phyloP scores from a whole-genome alignment of 2,329 filamentous ascomycete species.

The Ophiostoma ulmi region DNA sequence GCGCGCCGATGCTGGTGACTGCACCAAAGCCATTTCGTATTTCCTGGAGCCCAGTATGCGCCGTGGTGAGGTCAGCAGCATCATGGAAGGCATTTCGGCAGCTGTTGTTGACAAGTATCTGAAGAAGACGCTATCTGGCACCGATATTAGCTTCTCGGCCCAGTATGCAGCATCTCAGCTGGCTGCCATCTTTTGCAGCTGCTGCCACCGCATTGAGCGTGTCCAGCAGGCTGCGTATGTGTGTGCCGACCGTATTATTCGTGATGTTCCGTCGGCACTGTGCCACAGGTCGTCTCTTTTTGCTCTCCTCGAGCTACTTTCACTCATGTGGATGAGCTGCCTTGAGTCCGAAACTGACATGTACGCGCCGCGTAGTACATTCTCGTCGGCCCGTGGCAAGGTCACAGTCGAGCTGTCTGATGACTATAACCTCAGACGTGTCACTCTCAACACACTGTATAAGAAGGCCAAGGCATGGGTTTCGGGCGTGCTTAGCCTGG shows the following conservation, averaged over 20 bases:
- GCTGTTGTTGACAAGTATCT: slow-evolving; percentile 76
- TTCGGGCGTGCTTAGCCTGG: slow-evolving; percentile 69
- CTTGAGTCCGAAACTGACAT: slow-evolving; percentile 91
- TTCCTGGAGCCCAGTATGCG: slow-evolving; percentile 88
- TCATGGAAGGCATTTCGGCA: slow-evolving; percentile 60
- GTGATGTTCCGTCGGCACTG: slow-evolving; percentile 77
- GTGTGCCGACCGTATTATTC: slow-evolving; percentile 81
- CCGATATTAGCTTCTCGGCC: slow-evolving; percentile 75
- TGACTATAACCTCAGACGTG: slow-evolving; percentile 75
- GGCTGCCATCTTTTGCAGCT: slow-evolving; percentile 75
- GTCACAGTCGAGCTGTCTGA: slow-evolving; percentile 90
- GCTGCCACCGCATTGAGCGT: slow-evolving; percentile 87
- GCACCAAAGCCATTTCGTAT: slow-evolving; percentile 82
- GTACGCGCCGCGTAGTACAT: slow-evolving; percentile 79
- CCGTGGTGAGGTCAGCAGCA: slow-evolving; percentile 56
- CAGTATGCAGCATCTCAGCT: slow-evolving; percentile 87
- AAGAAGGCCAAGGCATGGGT: slow-evolving; percentile 77
- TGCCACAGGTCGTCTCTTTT: slow-evolving; percentile 89
- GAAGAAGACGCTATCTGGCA: slow-evolving; percentile 64
- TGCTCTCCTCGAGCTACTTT: slow-evolving; percentile 83
- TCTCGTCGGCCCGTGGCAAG: slow-evolving; percentile 69
- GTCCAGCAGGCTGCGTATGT: slow-evolving; percentile 81
- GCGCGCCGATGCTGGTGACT: slow-evolving; percentile 80
- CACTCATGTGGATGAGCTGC: slow-evolving; percentile 92
- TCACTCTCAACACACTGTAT: slow-evolving; percentile 73